Conservation (phyloP, 2,329 filamentous ascomycete genomes). For the Periglandula ipomoeae region DNA sequence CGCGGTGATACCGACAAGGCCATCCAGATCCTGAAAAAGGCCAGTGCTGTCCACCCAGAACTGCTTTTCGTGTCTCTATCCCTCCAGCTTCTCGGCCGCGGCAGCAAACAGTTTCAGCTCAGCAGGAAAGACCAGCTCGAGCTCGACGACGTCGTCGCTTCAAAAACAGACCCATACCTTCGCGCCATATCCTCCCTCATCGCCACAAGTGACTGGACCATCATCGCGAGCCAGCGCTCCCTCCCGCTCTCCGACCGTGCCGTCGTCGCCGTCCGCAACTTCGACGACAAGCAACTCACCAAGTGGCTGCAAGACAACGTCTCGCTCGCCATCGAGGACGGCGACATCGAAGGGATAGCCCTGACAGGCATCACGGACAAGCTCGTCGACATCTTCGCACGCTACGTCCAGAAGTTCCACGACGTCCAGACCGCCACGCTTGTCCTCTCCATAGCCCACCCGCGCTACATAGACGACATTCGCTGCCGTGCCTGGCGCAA, state of each 20-base stretch:
- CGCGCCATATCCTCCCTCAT: constrained; percentile 73
- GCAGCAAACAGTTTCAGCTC: constrained; percentile 26
- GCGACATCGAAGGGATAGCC: constrained; percentile 69
- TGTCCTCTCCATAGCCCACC: constrained; percentile 63
- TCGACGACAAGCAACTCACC: constrained; percentile 52
- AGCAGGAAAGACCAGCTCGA: constrained; percentile 40
- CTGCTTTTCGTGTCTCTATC: constrained; percentile 60
- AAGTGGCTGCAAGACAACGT: constrained; percentile 61
- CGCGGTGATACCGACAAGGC: constrained; percentile 60
- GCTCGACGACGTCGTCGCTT: constrained; percentile 49
- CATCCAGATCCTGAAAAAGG: constrained; percentile 58
- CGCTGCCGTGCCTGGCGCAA: constrained; percentile 67
- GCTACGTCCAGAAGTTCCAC: constrained; percentile 65
- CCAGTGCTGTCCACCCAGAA: constrained; percentile 53
- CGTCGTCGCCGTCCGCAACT: constrained; percentile 61
- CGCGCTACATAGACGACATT: constrained; percentile 67
- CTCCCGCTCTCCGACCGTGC: constrained; percentile 67
- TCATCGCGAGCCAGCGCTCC: constrained; percentile 63
- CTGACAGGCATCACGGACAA: constrained; percentile 68
- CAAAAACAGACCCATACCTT: constrained; percentile 67
- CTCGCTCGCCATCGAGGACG: constrained; percentile 48
- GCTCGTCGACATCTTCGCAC: constrained; percentile 65
- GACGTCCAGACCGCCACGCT: constrained; percentile 74
- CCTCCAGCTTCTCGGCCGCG: constrained; percentile 52
- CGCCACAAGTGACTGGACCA: constrained; percentile 65